Base-by-base conservation (phyloP, 768 basidiomycete species). In the Psilocybe tampanensis region DNA sequence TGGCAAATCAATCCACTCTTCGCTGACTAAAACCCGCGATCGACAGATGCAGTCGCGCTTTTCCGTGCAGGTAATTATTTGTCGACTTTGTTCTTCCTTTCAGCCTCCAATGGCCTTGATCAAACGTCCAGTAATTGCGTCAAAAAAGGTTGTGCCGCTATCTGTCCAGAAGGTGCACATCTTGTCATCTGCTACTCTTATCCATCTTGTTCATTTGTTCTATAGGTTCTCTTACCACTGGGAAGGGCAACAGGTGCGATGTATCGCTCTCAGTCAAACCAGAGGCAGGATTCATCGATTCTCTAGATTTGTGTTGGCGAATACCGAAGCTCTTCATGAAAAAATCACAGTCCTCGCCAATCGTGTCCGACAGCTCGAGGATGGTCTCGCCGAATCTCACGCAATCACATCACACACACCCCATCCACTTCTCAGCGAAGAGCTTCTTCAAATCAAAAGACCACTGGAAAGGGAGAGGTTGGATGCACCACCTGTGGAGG, bases 281-380 rank as follows among this genome's bases (percentile, higher is more conserved):
- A 39, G 44, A 15, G 13, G 36, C 7, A 55, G 50, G 53, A 41
- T 57, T 58, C 52, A 44, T 47, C 41, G 22, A 49, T 33, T 41
- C 33, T 13, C 26, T 55, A 87, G 87, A 65, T 88, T 88, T 60
- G 86, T 89, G 29, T 78, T 89, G 11, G 87, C 87, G 18, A 88
- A 88, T 62, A 88, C 86, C 32, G 86, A 88, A 68, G 79, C 73
- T 8, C 78, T 88, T 9, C 88, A 89, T 59, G 86, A 87, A 57
- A 89, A 87, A 70, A 89, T 89, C 44, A 79, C 78, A 43, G 62
- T 77, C 21, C 75, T 90, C 13, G 77, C 85, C 15, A 84, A 70
- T 57, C 83, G 88, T 44, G 84, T 89, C 39, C 80, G 86, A 49
- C 77, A 84, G 48, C 76, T 90, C n/a, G 88, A 90, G 67, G 86